phyloP scores from a whole-genome alignment of 345 rosid genomes.

The Jatropha curcas region DNA sequence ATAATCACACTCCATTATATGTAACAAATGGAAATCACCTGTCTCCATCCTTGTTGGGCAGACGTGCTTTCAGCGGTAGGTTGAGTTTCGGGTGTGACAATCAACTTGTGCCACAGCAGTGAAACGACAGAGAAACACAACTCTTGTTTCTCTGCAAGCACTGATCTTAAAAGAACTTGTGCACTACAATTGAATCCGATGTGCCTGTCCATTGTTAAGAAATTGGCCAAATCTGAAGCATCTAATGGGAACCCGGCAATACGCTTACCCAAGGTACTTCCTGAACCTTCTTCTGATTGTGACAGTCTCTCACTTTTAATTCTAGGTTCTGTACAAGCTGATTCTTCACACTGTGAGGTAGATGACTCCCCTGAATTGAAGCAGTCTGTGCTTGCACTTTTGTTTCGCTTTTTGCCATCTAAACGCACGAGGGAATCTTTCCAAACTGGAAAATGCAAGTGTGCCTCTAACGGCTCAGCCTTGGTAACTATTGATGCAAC shows the following conservation, averaged over 20 bases:
- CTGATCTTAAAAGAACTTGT: conserved; percentile 76
- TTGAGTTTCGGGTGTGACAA: conserved; percentile 87
- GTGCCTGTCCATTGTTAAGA: conserved; percentile 88
- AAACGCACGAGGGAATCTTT: conserved; percentile 48
- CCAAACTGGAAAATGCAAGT: conserved; percentile 61
- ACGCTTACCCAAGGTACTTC: conserved; percentile 54
- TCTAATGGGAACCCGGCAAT: conserved; percentile 64
- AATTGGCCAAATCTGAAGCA: conserved; percentile 96
- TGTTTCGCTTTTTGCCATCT: conserved; percentile 48
- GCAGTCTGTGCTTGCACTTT: conserved; percentile 35
- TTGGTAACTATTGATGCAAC: conserved; percentile 90
- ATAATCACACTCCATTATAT: no score
- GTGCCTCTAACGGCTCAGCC: conserved; percentile 91
- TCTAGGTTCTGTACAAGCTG: conserved; percentile 38
- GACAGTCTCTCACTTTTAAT: conserved; percentile 42
- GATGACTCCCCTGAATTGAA: conserved; percentile 49
- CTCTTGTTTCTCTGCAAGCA: conserved; percentile 89
- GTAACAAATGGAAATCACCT: conserved; percentile 48
- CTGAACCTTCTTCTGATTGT: conserved; percentile 45
- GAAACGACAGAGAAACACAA: conserved; percentile 94
- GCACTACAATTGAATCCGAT: conserved; percentile 83
- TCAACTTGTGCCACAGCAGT: conserved; percentile 86
- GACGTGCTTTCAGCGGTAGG: conserved; percentile 92
- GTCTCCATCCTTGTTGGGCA: conserved; percentile 99
- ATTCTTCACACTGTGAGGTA: conserved; percentile 38